Conservation (phyloP, 495 filamentous ascomycete genomes). For the Hypoxylon lienhwacheense region DNA sequence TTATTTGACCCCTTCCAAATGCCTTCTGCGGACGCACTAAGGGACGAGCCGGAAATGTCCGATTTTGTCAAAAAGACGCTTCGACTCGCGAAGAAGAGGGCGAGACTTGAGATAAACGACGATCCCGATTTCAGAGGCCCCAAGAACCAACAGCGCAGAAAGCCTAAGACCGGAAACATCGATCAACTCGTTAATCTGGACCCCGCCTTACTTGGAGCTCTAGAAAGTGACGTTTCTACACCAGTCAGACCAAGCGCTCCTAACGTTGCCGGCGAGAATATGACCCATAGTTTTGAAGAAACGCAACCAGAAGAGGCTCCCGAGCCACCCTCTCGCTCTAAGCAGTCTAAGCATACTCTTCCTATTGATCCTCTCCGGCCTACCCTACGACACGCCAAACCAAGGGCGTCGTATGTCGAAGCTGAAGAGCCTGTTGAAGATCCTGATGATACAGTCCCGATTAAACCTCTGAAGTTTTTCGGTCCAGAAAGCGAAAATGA, state of each 20-base stretch:
- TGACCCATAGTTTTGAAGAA: constrained; percentile 1
- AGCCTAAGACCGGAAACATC: constrained; percentile 40
- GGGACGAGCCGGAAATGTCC: constrained; percentile 48
- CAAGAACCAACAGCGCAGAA: constrained; percentile 43
- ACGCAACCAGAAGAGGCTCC: constrained; percentile 18
- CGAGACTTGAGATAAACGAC: constrained; percentile 47
- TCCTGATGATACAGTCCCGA: constrained; percentile 42
- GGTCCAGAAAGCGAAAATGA: constrained; percentile 11
- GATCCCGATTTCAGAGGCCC: constrained; percentile 51
- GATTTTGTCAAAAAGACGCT: constrained; percentile 53
- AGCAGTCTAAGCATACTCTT: constrained; percentile 15
- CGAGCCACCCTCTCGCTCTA: constrained; percentile 9
- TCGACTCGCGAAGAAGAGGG: constrained; percentile 49
- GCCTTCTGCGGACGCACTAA: constrained; percentile 44
- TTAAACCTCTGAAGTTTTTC: constrained; percentile 15
- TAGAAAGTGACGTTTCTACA: constrained; percentile 27
- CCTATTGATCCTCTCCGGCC: constrained; percentile 41
- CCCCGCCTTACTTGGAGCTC: constrained; percentile 36
- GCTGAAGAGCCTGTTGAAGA: constrained; percentile 44
- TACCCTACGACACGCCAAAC: constrained; percentile 49
- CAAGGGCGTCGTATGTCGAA: constrained; percentile 46
- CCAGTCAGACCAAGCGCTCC: constrained; percentile 5
- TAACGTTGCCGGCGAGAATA: background rate
- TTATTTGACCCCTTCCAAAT: constrained; percentile 53
- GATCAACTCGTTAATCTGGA: constrained; percentile 41